Evolutionary conservation across 192 early-diverging fungal species (phyloP), one percentile per base, ranked within the genome.

Genomic region (Podila epigama): DNA sequence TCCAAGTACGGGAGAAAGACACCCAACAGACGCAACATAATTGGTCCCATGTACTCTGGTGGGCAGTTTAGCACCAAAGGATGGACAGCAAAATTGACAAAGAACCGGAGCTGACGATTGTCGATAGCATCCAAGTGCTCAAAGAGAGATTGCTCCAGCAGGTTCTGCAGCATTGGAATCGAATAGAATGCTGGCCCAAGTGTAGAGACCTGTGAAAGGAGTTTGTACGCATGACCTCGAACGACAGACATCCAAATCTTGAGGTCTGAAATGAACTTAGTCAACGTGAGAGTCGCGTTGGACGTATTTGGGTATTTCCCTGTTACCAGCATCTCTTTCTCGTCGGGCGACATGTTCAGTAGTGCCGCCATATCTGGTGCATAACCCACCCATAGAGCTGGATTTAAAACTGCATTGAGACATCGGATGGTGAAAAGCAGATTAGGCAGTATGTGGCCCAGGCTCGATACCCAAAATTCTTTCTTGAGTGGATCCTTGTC

Each of bases 131-230:
- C 68, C 15, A 67, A 64, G 37, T 81, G 57, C 28, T 63, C 66
- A 66, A 81, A 81, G 18, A 81, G 66, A 3, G 80, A 70, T 29
- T 70, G 71, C 13, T 66, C 63, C 1, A 81, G 18, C 11, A 57
- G 52, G 31, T 15, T 32, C 35, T 66, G 72, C 7, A 70, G 50
- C 5, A 64, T 68, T 27, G 67, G 63, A 13, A 62, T 77, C 5
- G 68, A 67, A 20, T 81, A 81, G 44, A 81, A 81, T 13, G 61
- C 29, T 12, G 63, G 50, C 29, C 72, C 80, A 11, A 81, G 50
- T 15, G 61, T 16, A 6, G 71, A 48, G 16, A 70, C 20, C n/a
- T 66, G 68, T 7, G 71, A 63, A 20, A 81, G 40, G 7, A 81
- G 27, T 20, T 61, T 51, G 58, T 77, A 81, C 5, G 66, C 44